Evolutionary conservation across 345 rosid genomes (phyloP), one percentile per base, ranked within the genome.

Genomic region (Eucalyptus sp.): DNA sequence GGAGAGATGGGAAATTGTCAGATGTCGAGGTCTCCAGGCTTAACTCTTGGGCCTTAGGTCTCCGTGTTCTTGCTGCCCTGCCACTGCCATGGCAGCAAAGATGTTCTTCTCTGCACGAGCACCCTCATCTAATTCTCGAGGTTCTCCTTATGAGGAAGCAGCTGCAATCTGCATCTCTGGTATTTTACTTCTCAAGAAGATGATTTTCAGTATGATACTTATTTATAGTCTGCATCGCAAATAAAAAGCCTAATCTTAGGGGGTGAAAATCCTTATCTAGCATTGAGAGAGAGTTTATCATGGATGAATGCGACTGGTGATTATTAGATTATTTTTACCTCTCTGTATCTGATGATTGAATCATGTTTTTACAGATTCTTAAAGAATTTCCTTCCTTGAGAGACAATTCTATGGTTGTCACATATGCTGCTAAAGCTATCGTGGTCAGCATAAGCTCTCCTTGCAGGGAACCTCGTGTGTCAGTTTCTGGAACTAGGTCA

Each of bases 11-110:
- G 89, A 96, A 95, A 92, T 94, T 97, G 66, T 95, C 98, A 3
- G 95, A 95, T 89, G 93, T 89, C 90, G 99, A 96, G 91, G 95
- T 95, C 91, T 89, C 94, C 46, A 94, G 99, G 92, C 98, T 97
- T 88, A 97, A 96, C 93, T 96, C 98, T 81, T 97, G 99, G 99
- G 99, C 99, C 89, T 94, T 97, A 92, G 99, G 99, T 91, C 95
- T 97, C 86, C 98, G 96, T 91, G 99, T 97, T 89, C 93, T 97
- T 89, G 97, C 99, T 92, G 95, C 99, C 84, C 92, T 97, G 93
- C 99, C 99, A 46, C 92, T 97, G 92, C 98, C 98, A 87, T 97
- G 99, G 99, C 99, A 96, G 92, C 99, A 97, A 92, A 95, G 99
- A 87, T 97, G 99, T 89, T 97, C 99, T 93, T 95, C 99, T 24